phyloP scores from a whole-genome alignment of 208 protist species.

The Leishmania aethiopica region DNA sequence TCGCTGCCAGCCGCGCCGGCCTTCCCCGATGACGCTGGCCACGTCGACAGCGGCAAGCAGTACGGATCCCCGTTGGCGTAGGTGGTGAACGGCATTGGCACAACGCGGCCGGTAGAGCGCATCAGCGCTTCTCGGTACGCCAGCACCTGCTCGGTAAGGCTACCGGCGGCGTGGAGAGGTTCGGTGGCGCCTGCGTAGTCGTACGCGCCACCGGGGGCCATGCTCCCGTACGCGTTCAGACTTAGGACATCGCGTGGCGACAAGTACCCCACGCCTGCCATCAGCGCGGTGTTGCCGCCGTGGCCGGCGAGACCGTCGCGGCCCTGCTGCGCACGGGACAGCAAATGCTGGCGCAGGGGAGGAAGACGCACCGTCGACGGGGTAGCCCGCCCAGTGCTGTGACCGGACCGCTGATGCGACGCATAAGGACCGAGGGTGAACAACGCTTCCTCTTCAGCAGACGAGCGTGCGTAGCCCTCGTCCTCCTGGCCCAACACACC shows the following conservation, averaged over 20 bases:
- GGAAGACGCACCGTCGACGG: background rate
- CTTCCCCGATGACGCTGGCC: background rate
- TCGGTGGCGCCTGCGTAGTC: conserved; percentile 23
- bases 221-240: conserved; percentile 41
- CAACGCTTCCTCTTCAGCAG: conserved; percentile 1
- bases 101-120: conserved; percentile 31
- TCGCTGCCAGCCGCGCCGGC: background rate
- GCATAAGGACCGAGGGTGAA: background rate
- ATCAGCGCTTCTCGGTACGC: conserved; percentile 46
- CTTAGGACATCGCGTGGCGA: conserved; percentile 57
- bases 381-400: background rate
- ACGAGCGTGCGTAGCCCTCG: background rate
- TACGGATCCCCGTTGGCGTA: conserved; percentile 28
- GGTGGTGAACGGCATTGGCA: conserved; percentile 19
- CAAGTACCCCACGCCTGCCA: conserved; percentile 28
- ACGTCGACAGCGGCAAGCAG: conserved; percentile 32
- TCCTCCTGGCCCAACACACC: background rate
- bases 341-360: background rate
- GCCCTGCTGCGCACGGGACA: background rate
- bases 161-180: background rate
- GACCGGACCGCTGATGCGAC: background rate
- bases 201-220: conserved; percentile 11
- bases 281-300: background rate
- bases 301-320: background rate
- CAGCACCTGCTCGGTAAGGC: conserved; percentile 24